Conservation (phyloP, 108 stramenopile species). For the Asterionellopsis glacialis region DNA sequence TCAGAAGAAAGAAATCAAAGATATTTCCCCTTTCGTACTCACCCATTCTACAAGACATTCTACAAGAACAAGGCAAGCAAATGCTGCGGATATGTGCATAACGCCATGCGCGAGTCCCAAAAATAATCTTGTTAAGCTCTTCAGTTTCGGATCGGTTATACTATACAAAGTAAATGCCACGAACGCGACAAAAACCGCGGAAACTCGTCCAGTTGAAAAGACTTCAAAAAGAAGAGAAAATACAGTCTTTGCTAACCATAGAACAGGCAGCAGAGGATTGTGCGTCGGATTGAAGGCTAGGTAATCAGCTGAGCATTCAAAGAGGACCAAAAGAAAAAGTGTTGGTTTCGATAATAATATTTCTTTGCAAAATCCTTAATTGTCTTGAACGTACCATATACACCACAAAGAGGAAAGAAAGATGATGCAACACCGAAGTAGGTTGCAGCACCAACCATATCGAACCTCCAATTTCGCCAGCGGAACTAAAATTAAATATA, state of each 20-base stretch:
- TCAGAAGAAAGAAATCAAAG: too few species aligned
- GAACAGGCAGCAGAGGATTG: conserved; percentile 10
- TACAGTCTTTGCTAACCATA: conserved; percentile 24
- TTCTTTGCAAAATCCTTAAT: neutral
- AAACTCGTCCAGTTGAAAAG: conserved; percentile 36
- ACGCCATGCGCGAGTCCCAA: conserved; percentile 31
- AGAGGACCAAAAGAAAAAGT: neutral
- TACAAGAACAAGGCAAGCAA: conserved; percentile 38
- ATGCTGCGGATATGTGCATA: conserved; percentile 33
- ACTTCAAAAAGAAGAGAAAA: conserved; percentile 24
- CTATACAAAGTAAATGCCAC: conserved; percentile 13
- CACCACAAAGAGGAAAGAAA: conserved; percentile 57
- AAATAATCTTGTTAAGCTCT: conserved; percentile 17
- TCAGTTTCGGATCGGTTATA: conserved; percentile 31
- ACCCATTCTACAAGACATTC: conserved; percentile 48
- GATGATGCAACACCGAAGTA: conserved; percentile 50
- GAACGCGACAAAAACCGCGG: conserved; percentile 25
- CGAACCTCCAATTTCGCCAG: conserved; percentile 55
- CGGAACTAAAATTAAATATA: conserved; percentile 18
- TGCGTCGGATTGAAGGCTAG: conserved; percentile 30
- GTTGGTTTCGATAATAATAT: neutral
- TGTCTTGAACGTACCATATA: conserved; percentile 26
- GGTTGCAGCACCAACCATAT: conserved; percentile 39
- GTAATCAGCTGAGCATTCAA: conserved; percentile 23
- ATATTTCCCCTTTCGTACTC: conserved; percentile 18